Conservation (phyloP, 2,329 filamentous ascomycete species). For the Cephalotrichum gorgonifer region DNA sequence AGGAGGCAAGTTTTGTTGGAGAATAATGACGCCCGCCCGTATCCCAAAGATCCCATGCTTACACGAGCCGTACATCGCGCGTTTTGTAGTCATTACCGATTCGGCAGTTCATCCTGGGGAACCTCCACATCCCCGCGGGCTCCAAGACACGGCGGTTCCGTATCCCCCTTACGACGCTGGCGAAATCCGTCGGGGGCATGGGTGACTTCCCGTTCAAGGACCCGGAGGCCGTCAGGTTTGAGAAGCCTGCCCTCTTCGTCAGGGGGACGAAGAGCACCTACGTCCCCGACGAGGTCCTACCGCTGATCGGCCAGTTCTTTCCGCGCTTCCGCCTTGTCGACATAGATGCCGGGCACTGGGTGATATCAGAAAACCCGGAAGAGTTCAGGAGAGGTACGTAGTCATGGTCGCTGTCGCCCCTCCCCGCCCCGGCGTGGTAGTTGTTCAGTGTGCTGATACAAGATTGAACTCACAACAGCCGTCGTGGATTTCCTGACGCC, state of each 20-base stretch:
- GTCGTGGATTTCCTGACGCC: constrained; percentile 52
- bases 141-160: constrained; percentile 58
- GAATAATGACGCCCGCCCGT: no score
- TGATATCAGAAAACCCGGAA: constrained; percentile 80
- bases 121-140: constrained; percentile 50
- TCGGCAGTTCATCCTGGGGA: constrained; percentile 85
- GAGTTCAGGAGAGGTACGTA: constrained; percentile 59
- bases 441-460: neutral
- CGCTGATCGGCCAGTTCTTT: constrained; percentile 74
- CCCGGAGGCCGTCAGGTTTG: constrained; percentile 56
- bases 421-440: neutral
- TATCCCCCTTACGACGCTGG: constrained; percentile 66
- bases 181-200: constrained; percentile 58
- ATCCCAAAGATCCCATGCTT: neutral
- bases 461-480: constrained; percentile 25
- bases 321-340: constrained; percentile 64
- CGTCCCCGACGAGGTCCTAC: constrained; percentile 68
- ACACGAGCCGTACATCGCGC: neutral
- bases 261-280: constrained; percentile 69
- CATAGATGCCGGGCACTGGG: constrained; percentile 75
- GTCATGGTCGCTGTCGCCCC: neutral
- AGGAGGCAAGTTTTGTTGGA: constrained; percentile 43
- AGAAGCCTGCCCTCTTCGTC: constrained; percentile 72
- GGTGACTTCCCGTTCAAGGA: constrained; percentile 83
- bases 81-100: constrained; percentile 52